Conservation (phyloP, 2,329 filamentous ascomycete genomes). For the Drechslerella dactyloides region DNA sequence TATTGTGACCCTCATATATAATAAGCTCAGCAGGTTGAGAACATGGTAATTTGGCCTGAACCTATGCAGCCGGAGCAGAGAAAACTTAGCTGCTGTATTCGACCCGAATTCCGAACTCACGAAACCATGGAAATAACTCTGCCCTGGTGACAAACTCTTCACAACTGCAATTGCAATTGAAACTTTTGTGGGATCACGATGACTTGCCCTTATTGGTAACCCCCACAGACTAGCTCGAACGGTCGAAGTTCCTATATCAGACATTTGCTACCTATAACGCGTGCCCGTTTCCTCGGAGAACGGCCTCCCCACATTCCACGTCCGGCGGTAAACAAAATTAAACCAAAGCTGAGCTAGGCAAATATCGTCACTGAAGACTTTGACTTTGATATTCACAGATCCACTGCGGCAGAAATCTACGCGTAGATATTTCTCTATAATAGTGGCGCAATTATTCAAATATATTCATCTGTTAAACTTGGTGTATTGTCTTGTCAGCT, state of each 20-base stretch:
- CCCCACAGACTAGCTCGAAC: neutral
- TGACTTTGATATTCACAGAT: neutral
- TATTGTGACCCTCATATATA: too few relatives aligned
- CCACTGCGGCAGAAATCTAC: conserved; percentile 1
- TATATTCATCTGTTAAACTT: neutral
- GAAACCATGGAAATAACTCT: too few relatives aligned
- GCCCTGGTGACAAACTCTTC: too few relatives aligned
- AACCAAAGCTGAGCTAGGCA: neutral
- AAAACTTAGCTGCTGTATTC: too few relatives aligned
- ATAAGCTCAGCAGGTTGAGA: too few relatives aligned
- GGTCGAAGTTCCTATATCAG: neutral
- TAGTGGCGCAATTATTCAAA: neutral
- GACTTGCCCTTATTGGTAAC: neutral
- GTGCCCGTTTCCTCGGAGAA: neutral
- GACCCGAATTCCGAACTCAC: too few relatives aligned
- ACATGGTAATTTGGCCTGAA: too few relatives aligned
- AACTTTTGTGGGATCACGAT: too few relatives aligned
- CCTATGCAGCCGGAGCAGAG: too few relatives aligned
- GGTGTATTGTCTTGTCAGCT: neutral
- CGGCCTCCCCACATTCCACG: neutral
- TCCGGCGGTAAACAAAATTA: conserved; percentile 2
- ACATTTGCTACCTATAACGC: neutral
- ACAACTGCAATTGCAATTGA: too few relatives aligned
- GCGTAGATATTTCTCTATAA: neutral
- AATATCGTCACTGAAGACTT: neutral